Evolutionary conservation across 73 alveolate genomes (phyloP).

Genomic region (Durusdinium trenchii): DNA sequence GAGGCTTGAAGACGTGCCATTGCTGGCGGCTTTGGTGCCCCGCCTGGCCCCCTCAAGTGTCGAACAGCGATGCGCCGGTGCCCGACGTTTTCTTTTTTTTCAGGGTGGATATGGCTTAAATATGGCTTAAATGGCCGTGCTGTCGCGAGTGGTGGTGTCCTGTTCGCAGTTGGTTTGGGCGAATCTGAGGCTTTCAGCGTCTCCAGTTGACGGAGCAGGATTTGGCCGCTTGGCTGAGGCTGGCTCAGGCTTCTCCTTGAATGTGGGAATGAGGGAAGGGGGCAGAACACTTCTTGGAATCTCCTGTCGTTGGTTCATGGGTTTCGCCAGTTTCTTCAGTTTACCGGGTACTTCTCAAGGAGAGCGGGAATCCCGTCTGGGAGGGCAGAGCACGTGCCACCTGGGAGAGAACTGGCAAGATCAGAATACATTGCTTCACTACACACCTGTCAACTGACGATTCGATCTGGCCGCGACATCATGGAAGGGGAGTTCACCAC

Average conservation of each 20-base stretch:
- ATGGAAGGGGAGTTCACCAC: too few relatives aligned
- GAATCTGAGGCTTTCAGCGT: neutral
- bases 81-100: neutral
- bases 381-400: too few relatives aligned
- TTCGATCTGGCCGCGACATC: too few relatives aligned
- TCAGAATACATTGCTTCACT: too few relatives aligned
- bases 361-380: too few relatives aligned
- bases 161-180: neutral
- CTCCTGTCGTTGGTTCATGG: too few relatives aligned
- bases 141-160: neutral
- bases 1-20: neutral
- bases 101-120: neutral
- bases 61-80: neutral
- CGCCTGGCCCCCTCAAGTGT: neutral
- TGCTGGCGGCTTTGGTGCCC: too few relatives aligned
- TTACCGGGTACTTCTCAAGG: too few relatives aligned
- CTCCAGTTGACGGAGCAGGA: conserved; percentile 17
- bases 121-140: neutral
- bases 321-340: too few relatives aligned
- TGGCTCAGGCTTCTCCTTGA: neutral
- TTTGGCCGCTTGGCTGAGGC: neutral
- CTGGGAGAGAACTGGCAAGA: too few relatives aligned
- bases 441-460: too few relatives aligned
- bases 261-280: neutral
- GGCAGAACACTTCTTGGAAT: neutral